Conservation (phyloP, 345 rosid species). For the Acer negundo region DNA sequence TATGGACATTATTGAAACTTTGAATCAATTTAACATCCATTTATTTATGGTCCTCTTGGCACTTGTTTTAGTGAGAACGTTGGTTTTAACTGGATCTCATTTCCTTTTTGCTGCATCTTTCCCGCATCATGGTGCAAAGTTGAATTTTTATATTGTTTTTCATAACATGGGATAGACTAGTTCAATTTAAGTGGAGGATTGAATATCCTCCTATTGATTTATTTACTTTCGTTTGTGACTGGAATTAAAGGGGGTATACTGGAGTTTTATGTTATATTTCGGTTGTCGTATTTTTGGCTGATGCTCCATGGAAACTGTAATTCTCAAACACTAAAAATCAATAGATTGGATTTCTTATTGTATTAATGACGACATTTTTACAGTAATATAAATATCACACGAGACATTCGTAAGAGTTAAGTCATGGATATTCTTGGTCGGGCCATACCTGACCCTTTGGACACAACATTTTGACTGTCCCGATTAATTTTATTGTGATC, state of each 20-base stretch:
- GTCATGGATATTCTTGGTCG: neutral
- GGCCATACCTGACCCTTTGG: neutral
- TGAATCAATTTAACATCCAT: neutral
- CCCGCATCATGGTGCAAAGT: neutral
- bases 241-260: neutral
- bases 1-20: neutral
- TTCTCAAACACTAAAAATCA: no score
- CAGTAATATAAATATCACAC: no score
- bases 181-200: neutral
- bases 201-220: neutral
- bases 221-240: neutral
- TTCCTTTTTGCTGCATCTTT: neutral
- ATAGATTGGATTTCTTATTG: no score
- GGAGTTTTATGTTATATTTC: neutral
- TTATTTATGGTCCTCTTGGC: neutral
- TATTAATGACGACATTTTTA: no score
- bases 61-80: neutral
- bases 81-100: neutral
- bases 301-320: neutral
- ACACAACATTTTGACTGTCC: neutral
- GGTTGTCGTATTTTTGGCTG: neutral
- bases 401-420: neutral
- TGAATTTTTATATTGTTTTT: neutral
- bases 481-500: neutral
- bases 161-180: neutral